These are phyloP conservation scores for Leishmania aethiopica DNA, from an alignment of 208 protist genomes.

Conservation along the genomic window DNA sequence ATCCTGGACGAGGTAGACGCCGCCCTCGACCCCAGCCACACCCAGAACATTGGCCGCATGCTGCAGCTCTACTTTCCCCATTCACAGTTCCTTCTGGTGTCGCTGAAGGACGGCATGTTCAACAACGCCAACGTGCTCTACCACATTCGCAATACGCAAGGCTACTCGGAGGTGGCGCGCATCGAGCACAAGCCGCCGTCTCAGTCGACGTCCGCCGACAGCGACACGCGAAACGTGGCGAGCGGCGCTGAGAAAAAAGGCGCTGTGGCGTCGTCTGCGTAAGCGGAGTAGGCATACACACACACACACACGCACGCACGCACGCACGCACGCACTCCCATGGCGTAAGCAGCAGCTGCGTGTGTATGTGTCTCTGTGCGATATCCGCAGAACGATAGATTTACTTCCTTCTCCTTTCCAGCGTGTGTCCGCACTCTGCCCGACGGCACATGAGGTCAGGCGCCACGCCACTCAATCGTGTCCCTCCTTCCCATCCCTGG, in stretches of 20 bases:
- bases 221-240: not conserved
- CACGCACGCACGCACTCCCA: too few relatives aligned
- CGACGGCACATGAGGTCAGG: not conserved
- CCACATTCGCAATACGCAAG: slow-evolving; percentile 94
- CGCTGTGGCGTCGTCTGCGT: not conserved
- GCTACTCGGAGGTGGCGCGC: slow-evolving; percentile 85
- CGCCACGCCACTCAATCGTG: not conserved
- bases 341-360: too few relatives aligned
- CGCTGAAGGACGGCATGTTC: slow-evolving; percentile 99
- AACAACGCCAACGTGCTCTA: slow-evolving; percentile 99
- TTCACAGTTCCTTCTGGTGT: slow-evolving; percentile 99
- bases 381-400: not conserved
- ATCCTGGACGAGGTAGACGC: slow-evolving; percentile 99
- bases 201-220: not conserved
- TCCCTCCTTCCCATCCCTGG: too few relatives aligned
- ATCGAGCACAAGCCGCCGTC: slow-evolving; percentile 40
- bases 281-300: not conserved
- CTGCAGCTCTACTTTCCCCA: slow-evolving; percentile 96
- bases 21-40: slow-evolving; percentile 99
- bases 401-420: not conserved
- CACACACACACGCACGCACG: too few relatives aligned
- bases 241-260: not conserved
- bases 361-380: not conserved
- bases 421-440: not conserved
- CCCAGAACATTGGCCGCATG: slow-evolving; percentile 99